Evolutionary conservation across 2,329 filamentous ascomycete species (phyloP).

Genomic region (Phialophora macrospora): DNA sequence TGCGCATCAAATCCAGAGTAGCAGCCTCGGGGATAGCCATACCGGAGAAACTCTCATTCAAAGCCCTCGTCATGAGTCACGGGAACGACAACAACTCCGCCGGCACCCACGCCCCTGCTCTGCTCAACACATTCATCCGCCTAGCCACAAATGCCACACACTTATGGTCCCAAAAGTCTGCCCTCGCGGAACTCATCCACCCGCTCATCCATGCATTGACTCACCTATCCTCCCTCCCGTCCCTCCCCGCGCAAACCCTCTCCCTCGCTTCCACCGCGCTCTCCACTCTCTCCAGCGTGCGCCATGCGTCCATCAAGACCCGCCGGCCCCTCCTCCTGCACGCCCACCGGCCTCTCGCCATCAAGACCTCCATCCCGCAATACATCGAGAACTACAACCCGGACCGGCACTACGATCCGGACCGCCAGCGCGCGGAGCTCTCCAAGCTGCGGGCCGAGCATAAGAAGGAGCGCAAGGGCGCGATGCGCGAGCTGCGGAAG

Average conservation of each 20-base stretch:
- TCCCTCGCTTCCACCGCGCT: conserved; percentile 44
- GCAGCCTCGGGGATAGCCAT: conserved; percentile 36
- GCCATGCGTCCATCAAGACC: conserved; percentile 62
- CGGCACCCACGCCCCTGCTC: conserved; percentile 9
- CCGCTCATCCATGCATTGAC: conserved; percentile 65
- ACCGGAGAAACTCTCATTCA: conserved; percentile 62
- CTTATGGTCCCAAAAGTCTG: conserved; percentile 72
- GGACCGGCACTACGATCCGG: conserved; percentile 94
- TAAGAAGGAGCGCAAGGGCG: conserved; percentile 94
- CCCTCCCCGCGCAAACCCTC: conserved; percentile 60
- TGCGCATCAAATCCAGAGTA: conserved; percentile 54
- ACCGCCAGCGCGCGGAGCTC: conserved; percentile 83
- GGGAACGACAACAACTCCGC: background rate
- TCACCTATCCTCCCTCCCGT: conserved; percentile 58
- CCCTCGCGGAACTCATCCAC: conserved; percentile 79
- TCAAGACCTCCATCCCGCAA: conserved; percentile 86
- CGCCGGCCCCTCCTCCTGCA: conserved; percentile 86
- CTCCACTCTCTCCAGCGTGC: conserved; percentile 52
- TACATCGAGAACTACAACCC: conserved; percentile 97
- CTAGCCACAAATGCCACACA: conserved; percentile 72
- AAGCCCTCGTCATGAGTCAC: conserved; percentile 22
- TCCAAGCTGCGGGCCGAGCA: conserved; percentile 86
- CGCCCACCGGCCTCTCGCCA: conserved; percentile 83
- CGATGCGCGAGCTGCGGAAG: conserved; percentile 90
- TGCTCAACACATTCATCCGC: conserved; percentile 55